These are phyloP conservation scores for Pseudogymnoascus sp. DNA, from an alignment of 2,329 filamentous ascomycete species.

Conservation along the genomic window DNA sequence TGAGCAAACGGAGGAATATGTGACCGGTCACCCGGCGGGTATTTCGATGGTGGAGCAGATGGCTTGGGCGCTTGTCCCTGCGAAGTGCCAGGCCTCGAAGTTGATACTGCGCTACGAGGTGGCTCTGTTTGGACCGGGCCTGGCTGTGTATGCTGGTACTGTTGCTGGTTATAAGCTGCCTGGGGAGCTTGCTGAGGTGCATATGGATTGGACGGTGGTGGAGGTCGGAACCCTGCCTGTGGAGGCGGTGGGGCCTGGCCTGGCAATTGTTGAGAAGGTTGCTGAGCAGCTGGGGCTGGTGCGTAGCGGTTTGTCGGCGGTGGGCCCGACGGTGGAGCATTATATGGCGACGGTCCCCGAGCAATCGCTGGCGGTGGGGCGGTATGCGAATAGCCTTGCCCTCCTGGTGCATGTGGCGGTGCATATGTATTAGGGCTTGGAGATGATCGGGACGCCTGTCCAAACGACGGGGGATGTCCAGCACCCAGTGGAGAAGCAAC, in stretches of 20 bases:
- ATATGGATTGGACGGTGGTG: constrained; percentile 40
- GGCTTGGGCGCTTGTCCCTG: constrained; percentile 37
- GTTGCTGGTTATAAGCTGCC: constrained; percentile 30
- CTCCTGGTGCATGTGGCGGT: constrained; percentile 40
- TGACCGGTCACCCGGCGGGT: constrained; percentile 78
- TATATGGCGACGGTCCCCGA: constrained; percentile 78
- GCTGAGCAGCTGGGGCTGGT: constrained; percentile 52
- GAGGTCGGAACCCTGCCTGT: constrained; percentile 34
- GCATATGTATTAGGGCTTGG: constrained; percentile 57
- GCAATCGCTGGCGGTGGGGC: constrained; percentile 50
- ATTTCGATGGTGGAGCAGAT: constrained; percentile 50
- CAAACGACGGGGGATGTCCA: constrained; percentile 43
- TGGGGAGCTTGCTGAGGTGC: constrained; percentile 18
- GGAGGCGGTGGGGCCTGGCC: constrained; percentile 30
- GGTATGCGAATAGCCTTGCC: constrained; percentile 25
- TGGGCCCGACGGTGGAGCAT: constrained; percentile 61
- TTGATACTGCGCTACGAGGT: constrained; percentile 34
- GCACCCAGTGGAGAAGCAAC: constrained; percentile 61
- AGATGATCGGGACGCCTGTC: constrained; percentile 41
- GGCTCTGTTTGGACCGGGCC: constrained; percentile 30
- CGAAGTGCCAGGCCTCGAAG: constrained; percentile 32
- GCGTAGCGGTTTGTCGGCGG: constrained; percentile 72
- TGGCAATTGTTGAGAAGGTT: constrained; percentile 33
- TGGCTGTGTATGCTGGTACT: constrained; percentile 41
- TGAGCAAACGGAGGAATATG: constrained; percentile 75